Base-by-base conservation (phyloP, 306 rosid genomes). In the Rosa chinensis region DNA sequence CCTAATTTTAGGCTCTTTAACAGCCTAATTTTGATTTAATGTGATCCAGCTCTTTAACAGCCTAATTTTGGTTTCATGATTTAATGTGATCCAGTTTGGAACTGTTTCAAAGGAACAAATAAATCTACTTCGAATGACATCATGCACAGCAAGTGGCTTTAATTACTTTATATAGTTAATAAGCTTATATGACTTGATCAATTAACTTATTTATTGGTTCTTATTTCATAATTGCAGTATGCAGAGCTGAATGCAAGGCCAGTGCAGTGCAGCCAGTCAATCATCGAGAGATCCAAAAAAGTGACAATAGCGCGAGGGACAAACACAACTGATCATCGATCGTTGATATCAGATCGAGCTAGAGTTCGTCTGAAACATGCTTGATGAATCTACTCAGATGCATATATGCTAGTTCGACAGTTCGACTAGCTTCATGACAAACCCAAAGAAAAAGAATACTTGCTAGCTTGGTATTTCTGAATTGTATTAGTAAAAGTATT, bases 241-340 rank as follows among this genome's bases (percentile, higher is more conserved):
- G 89, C 89, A 39, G 86, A 82, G 80, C 23, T 42, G 74, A 82
- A 86, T 70, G 84, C 78, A 40, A 80, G 86, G 21, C 84, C 37
- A 32, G 37, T 32, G 37, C 86, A 0, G 12, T 76, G 45, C 88
- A 82, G 61, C 83, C 75, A 8, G 68, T 81, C 12, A 45, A 85
- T 48, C 53, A 11, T 20, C 70, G 83, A 72, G 47, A 55, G 7
- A 21, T 74, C 67, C 50, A 78, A 6, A 17, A 53, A 7, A 16
- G 49, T 16, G 12, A 40, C 28, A n/a, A 40, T 17, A 40, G 20
- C 28, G 44, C 6, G 6, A 40, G 20, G 14, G 72, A 40, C 7
- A 18, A 40, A 40, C 10, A 67, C 44, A 66, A 66, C 20, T 66
- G 48, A 66, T 66, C 28, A 50, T 16, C 56, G 56, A 50, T 50